These are phyloP conservation scores for Euphrasia arctica DNA, from an alignment of 305 asterid genomes.

Conservation along the genomic window DNA sequence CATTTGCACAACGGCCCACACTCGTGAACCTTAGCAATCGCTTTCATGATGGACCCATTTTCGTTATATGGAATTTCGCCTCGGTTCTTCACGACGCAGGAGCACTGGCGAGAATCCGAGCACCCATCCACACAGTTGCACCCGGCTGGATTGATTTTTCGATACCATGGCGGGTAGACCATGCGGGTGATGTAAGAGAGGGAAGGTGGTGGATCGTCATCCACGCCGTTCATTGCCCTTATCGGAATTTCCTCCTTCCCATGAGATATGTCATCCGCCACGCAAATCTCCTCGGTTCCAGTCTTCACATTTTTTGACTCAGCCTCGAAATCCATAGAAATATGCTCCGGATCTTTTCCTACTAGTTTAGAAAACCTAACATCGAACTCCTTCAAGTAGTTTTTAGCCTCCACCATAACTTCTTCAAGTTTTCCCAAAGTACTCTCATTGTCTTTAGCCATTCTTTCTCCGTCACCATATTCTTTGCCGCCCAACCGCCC, in stretches of 20 bases:
- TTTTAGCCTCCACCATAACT: too few species aligned
- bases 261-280: slow-evolving; percentile 47
- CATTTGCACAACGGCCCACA: slow-evolving; percentile 87
- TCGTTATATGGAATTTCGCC: slow-evolving; percentile 77
- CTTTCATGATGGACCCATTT: slow-evolving; percentile 58
- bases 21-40: slow-evolving; percentile 50
- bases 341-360: too few species aligned
- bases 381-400: too few species aligned
- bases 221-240: slow-evolving; percentile 56
- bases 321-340: slow-evolving; percentile 1
- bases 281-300: slow-evolving; percentile 29
- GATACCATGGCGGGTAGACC: slow-evolving; percentile 46
- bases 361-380: too few species aligned
- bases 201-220: slow-evolving; percentile 41
- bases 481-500: too few species aligned
- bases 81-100: slow-evolving; percentile 59
- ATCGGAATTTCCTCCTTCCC: slow-evolving; percentile 55
- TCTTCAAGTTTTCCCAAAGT: too few species aligned
- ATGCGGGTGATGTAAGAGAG: slow-evolving; percentile 52
- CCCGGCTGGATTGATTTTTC: slow-evolving; percentile 42
- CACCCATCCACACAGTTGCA: slow-evolving; percentile 70
- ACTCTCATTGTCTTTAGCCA: too few species aligned
- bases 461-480: too few species aligned
- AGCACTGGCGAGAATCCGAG: slow-evolving; percentile 53
- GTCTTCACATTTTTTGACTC: slow-evolving; percentile 31